phyloP scores from a whole-genome alignment of 2,329 filamentous ascomycete genomes.

The Pezicula neosporulosa region DNA sequence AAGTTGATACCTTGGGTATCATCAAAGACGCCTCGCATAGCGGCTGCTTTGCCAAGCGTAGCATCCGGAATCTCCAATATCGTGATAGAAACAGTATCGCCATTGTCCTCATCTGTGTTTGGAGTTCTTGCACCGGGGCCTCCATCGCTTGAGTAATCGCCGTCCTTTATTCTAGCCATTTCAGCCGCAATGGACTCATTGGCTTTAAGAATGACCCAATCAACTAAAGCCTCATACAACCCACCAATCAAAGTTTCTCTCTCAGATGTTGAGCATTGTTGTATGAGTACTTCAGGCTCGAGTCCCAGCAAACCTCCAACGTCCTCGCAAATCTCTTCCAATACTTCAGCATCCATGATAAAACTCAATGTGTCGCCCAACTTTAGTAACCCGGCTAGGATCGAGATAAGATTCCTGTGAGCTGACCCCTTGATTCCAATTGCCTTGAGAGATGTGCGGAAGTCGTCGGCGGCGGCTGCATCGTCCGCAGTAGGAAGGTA shows the following conservation, averaged over 20 bases:
- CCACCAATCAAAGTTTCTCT: constrained; percentile 78
- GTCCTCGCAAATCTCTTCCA: constrained; percentile 88
- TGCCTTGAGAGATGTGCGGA: constrained; percentile 78
- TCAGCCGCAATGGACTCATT: constrained; percentile 81
- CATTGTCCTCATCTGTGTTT: constrained; percentile 65
- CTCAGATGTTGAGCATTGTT: constrained; percentile 80
- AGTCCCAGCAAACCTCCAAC: constrained; percentile 82
- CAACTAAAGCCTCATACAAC: constrained; percentile 89
- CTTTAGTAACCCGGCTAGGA: constrained; percentile 82
- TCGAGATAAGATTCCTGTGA: constrained; percentile 80
- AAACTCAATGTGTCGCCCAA: constrained; percentile 89
- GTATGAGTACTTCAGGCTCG: constrained; percentile 76
- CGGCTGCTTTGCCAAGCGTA: constrained; percentile 79
- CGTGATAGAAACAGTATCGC: constrained; percentile 85
- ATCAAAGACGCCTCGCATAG: constrained; percentile 88
- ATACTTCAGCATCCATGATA: constrained; percentile 74
- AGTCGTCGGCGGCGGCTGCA: constrained; percentile 88
- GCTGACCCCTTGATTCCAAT: constrained; percentile 90
- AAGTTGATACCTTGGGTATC: constrained; percentile 89
- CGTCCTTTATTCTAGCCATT: constrained; percentile 62
- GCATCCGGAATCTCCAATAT: constrained; percentile 82
- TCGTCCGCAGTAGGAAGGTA: constrained; percentile 94
- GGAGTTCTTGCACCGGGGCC: constrained; percentile 59
- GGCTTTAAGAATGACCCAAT: constrained; percentile 88
- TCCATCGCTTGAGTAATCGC: constrained; percentile 65